Evolutionary conservation across 2,329 filamentous ascomycete species (phyloP).

Genomic region (Aurifilum marmelostoma): DNA sequence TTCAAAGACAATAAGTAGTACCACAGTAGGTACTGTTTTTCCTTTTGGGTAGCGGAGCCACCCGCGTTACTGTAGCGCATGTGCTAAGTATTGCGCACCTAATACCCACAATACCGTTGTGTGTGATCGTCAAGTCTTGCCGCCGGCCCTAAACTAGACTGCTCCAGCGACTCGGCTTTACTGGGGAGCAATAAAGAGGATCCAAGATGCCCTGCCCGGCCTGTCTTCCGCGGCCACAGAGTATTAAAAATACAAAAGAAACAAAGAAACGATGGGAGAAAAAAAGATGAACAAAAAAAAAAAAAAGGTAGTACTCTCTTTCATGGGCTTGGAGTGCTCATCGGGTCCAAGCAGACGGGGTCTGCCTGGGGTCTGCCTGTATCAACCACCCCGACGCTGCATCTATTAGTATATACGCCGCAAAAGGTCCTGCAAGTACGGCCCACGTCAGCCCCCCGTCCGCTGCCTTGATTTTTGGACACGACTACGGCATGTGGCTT

Average conservation of each 20-base stretch:
- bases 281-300: not conserved
- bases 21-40: no score
- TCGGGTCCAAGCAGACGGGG: no score
- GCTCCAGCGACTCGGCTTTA: not conserved
- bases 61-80: no score
- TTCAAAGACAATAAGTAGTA: no score
- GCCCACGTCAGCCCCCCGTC: conserved; percentile 2
- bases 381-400: not conserved
- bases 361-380: not conserved
- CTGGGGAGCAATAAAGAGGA: no score
- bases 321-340: no score
- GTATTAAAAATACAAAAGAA: not conserved
- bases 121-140: not conserved
- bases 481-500: conserved; percentile 8
- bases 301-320: not conserved
- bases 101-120: not conserved
- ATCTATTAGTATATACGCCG: not conserved
- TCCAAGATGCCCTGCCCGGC: no score
- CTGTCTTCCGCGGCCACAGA: not conserved
- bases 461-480: conserved; percentile 13
- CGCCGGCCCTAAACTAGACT: not conserved
- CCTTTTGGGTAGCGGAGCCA: not conserved
- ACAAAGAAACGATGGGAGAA: not conserved
- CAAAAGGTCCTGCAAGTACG: not conserved
- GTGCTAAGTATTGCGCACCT: no score